Conservation (phyloP, 306 rosid species). For the Dryas octopetala region DNA sequence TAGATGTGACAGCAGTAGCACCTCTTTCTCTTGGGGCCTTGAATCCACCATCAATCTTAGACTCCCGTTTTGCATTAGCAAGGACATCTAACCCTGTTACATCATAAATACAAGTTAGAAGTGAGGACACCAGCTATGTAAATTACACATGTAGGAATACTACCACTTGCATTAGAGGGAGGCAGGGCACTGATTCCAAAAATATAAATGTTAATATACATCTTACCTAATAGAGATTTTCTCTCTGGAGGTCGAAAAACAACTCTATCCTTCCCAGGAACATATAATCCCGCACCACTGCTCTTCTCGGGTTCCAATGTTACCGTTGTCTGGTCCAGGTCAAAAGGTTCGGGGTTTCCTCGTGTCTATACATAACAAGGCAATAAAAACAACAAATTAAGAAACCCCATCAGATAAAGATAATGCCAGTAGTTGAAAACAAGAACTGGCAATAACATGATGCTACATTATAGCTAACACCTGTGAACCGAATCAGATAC, state of each 20-base stretch:
- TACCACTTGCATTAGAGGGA: not conserved
- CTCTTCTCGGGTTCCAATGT: constrained; percentile 65
- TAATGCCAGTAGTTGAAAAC: not conserved
- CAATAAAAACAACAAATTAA: constrained; percentile 7
- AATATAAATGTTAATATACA: constrained; percentile 11
- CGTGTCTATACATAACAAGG: constrained; percentile 39
- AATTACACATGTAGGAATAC: not conserved
- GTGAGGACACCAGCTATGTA: not conserved
- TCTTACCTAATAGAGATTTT: constrained; percentile 70
- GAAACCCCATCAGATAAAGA: not conserved
- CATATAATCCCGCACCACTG: constrained; percentile 54
- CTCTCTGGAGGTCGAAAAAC: constrained; percentile 64
- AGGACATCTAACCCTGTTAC: constrained; percentile 81
- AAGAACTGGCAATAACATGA: too few species aligned
- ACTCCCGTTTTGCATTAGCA: constrained; percentile 69
- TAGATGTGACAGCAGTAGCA: constrained; percentile 57
- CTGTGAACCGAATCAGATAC: constrained; percentile 5
- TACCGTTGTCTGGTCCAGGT: constrained; percentile 50
- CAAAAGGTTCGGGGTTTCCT: constrained; percentile 44
- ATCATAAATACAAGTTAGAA: constrained; percentile 15
- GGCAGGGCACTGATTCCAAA: not conserved
- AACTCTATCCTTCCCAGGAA: constrained; percentile 79
- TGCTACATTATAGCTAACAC: not conserved
- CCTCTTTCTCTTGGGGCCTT: constrained; percentile 72
- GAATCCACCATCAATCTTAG: constrained; percentile 57